Percentiles rank a stretch among this genome's conserved stretches.
These are phyloP conservation scores for Pythium sukuiense DNA, from an alignment of 352 stramenopile species.

Conservation along the genomic window DNA sequence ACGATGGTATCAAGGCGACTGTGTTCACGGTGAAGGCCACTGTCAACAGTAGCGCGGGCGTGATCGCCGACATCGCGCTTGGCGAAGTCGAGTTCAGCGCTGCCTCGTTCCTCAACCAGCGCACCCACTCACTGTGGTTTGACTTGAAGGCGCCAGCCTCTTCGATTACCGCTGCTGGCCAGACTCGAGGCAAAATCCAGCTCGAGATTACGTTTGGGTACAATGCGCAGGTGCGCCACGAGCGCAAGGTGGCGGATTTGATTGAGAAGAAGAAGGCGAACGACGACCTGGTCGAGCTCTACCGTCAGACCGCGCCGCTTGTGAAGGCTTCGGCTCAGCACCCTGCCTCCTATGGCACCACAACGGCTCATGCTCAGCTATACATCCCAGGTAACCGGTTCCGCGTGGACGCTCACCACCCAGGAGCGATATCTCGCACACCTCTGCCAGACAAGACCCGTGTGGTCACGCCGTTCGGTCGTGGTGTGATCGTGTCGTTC, in stretches of 20 bases:
- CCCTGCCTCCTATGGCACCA: slow-evolving; percentile 67
- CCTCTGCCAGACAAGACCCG: slow-evolving; percentile 76
- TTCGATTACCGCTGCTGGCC: slow-evolving; percentile 12
- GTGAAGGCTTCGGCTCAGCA: slow-evolving; percentile 55
- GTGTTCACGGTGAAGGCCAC: slow-evolving; percentile 65
- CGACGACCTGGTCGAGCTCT: slow-evolving; percentile 63
- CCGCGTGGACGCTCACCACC: slow-evolving; percentile 56
- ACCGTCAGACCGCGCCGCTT: slow-evolving; percentile 50
- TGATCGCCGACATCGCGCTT: slow-evolving; percentile 70
- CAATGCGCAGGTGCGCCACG: slow-evolving; percentile 40
- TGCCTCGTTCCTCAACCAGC: slow-evolving; percentile 58
- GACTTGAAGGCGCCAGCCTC: slow-evolving; percentile 46
- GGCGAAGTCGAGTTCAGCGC: slow-evolving; percentile 63
- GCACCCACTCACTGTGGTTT: slow-evolving; percentile 52
- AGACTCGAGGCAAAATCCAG: slow-evolving; percentile 45
- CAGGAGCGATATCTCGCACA: slow-evolving; percentile 56
- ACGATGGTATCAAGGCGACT: slow-evolving; percentile 68
- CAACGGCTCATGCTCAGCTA: slow-evolving; percentile 47
- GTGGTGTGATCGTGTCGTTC: slow-evolving; percentile 70
- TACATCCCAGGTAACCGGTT: slow-evolving; percentile 83
- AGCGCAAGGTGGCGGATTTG: slow-evolving; percentile 41
- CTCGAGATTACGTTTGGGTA: slow-evolving; percentile 66
- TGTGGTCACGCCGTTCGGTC: slow-evolving; percentile 73
- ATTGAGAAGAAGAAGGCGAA: slow-evolving; percentile 59
- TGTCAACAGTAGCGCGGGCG: slow-evolving; percentile 50